Percentiles rank a stretch among this genome's conserved stretches.
Conservation (phyloP, 129 eudicot genomes). For the Flaveria brownii region DNA sequence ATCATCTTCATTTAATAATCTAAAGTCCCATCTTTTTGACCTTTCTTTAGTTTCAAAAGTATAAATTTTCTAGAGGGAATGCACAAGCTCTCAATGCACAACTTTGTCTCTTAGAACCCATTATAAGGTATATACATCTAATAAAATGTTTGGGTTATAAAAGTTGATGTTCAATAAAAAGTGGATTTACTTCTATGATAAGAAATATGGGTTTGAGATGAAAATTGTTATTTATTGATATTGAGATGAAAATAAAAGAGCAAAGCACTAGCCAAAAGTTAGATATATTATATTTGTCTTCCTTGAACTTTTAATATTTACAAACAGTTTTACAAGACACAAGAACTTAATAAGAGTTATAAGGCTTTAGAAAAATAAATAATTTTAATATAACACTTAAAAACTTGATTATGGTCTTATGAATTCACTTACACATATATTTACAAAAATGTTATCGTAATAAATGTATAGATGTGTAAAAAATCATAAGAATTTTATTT, state of each 20-base stretch:
- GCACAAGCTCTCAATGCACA: constrained; percentile 5
- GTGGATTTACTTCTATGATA: constrained; percentile 3
- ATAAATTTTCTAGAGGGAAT: not conserved
- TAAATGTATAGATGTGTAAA: no score
- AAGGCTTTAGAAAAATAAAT: no score
- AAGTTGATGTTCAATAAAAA: not conserved
- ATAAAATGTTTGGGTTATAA: not conserved
- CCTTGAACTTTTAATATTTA: no score
- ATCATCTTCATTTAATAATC: constrained; percentile 25
- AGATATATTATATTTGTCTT: no score
- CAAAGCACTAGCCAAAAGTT: no score
- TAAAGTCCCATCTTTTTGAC: constrained; percentile 29
- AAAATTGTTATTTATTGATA: not conserved
- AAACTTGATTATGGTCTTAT: no score
- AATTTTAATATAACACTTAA: no score
- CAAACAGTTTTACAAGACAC: no score
- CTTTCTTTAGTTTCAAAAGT: constrained; percentile 25
- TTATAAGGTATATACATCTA: not conserved
- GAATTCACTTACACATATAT: no score
- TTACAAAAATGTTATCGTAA: no score
- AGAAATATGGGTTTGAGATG: not conserved
- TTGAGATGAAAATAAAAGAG: not conserved
- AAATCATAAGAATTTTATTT: no score
- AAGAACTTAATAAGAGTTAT: no score
- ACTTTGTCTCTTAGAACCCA: not conserved